A percentile compares a stretch with the other conserved stretches of the same genome.
Evolutionary conservation across 495 filamentous ascomycete species (phyloP).

Genomic region (Parachaetomium inaequale): DNA sequence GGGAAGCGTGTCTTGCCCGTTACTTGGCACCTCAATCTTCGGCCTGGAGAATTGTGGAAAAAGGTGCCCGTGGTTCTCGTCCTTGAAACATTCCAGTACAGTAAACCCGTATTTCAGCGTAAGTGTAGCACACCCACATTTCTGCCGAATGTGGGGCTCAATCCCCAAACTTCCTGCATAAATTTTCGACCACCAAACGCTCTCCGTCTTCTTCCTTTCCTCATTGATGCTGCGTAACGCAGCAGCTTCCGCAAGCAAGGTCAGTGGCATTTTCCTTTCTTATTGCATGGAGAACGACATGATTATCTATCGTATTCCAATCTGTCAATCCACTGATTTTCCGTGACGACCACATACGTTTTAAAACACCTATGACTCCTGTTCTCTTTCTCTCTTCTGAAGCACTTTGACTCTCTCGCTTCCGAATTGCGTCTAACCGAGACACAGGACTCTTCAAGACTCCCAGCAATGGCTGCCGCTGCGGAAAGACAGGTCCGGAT

Average conservation of each 20-base stretch:
- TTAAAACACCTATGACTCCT: constrained; percentile 35
- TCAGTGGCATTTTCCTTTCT: constrained; percentile 21
- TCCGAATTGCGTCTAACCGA: constrained; percentile 23
- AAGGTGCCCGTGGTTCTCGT: neutral
- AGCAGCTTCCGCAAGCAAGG: constrained; percentile 27
- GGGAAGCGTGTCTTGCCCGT: too few relatives aligned
- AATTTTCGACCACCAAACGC: constrained; percentile 14
- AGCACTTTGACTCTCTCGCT: neutral
- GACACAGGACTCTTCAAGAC: constrained; percentile 9
- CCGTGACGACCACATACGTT: constrained; percentile 37
- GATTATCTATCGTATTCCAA: constrained; percentile 39
- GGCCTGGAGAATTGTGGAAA: too few relatives aligned
- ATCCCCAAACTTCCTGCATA: constrained; percentile 18
- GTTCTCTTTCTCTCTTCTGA: constrained; percentile 11
- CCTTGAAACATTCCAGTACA: neutral
- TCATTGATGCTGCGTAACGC: constrained; percentile 18
- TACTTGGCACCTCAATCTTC: too few relatives aligned
- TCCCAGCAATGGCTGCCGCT: constrained; percentile 20
- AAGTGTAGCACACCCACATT: neutral
- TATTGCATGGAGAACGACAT: constrained; percentile 19
- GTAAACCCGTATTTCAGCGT: neutral
- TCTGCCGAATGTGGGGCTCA: neutral
- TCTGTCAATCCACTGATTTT: constrained; percentile 46
- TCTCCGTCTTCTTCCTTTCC: constrained; percentile 10
- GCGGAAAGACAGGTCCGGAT: constrained; percentile 60